Evolutionary conservation across 441 rosid genomes (phyloP).

Genomic region (Theobroma grandiflorum): DNA sequence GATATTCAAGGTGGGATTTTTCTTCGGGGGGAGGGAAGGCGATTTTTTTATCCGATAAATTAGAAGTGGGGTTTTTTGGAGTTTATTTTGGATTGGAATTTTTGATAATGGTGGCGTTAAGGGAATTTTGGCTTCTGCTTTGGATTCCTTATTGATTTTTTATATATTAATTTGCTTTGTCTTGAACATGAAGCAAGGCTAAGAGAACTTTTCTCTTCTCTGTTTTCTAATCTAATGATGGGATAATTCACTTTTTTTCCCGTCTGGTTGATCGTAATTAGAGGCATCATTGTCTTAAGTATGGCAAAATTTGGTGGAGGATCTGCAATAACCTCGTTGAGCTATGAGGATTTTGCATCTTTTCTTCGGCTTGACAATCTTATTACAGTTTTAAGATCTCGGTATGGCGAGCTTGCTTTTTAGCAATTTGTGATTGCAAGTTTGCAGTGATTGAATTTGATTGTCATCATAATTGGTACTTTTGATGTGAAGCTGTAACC

Average conservation of each 20-base stretch:
- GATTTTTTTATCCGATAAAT: background rate
- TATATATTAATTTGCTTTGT: constrained; percentile 9
- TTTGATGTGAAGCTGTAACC: background rate
- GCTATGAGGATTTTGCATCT: constrained; percentile 5
- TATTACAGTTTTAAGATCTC: constrained; percentile 7
- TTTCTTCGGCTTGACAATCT: constrained; percentile 19
- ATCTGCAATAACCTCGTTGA: background rate
- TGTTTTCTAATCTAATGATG: background rate
- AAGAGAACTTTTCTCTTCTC: constrained; percentile 1
- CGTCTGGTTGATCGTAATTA: background rate
- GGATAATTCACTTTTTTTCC: background rate
- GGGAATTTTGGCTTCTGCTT: background rate
- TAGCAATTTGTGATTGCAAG: background rate
- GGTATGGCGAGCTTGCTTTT: background rate
- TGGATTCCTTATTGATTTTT: background rate
- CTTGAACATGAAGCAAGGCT: constrained; percentile 20
- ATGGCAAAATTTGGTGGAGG: background rate
- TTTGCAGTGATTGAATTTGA: background rate
- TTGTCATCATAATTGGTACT: background rate
- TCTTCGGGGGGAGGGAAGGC: background rate
- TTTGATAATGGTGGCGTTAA: background rate
- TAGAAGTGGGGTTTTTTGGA: background rate
- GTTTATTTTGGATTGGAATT: background rate
- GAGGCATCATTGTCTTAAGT: background rate
- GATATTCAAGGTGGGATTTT: background rate